Conservation (phyloP, 1,139 yeast species). For the Geotrichum bryndzae region DNA sequence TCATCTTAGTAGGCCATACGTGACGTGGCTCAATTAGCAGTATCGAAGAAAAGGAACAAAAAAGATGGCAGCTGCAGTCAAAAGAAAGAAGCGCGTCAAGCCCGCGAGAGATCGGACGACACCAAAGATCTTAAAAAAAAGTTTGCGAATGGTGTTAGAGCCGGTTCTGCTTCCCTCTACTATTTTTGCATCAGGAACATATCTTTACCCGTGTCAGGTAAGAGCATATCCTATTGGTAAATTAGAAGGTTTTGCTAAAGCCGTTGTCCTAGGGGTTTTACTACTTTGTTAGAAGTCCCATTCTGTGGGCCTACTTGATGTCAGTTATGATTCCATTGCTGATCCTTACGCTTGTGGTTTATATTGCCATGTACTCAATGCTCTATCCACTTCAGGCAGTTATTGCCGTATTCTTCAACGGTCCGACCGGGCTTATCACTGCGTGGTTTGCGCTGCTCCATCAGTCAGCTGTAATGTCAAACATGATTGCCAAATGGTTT, state of each 20-base stretch:
- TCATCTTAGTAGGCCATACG: neutral
- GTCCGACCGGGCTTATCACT: conserved; percentile 50
- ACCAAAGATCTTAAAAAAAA: conserved; percentile 11
- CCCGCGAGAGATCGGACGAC: neutral
- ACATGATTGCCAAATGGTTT: conserved; percentile 44
- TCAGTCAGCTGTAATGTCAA: conserved; percentile 47
- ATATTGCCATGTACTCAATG: conserved; percentile 38
- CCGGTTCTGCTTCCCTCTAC: conserved; percentile 26
- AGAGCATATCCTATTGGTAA: neutral
- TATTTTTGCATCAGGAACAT: conserved; percentile 30
- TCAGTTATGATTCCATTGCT: conserved; percentile 49
- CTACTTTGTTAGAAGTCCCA: conserved; percentile 43
- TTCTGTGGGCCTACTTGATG: conserved; percentile 48
- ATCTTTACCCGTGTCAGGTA: conserved; percentile 27
- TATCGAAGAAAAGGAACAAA: neutral
- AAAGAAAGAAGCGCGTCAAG: neutral
- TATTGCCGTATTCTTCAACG: conserved; percentile 45
- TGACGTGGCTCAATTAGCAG: neutral
- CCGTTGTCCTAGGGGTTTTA: conserved; percentile 38
- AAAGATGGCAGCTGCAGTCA: neutral
- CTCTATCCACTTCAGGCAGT: conserved; percentile 48
- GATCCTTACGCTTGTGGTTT: conserved; percentile 41
- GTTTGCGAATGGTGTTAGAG: conserved; percentile 7
- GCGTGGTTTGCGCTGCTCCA: conserved; percentile 52
- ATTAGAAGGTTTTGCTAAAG: neutral